A percentile compares a stretch with the other conserved stretches of the same genome.
Conservation (phyloP, 2,329 filamentous ascomycete genomes). For the Fusarium falciforme region DNA sequence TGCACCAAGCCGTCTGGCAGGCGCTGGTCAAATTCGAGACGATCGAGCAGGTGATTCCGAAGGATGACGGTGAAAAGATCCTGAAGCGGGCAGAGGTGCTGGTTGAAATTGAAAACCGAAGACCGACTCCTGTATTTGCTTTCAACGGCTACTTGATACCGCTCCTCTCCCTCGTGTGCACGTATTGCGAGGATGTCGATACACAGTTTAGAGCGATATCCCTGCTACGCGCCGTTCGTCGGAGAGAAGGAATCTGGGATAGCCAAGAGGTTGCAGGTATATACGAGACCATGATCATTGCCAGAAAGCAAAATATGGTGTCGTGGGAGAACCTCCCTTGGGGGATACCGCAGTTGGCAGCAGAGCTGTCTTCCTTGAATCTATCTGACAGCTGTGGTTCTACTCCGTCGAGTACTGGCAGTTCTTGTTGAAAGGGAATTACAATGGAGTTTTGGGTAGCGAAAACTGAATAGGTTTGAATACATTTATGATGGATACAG, state of each 20-base stretch:
- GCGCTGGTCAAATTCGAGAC: background rate
- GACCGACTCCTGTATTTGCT: conserved; percentile 17
- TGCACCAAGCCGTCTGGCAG: conserved; percentile 10
- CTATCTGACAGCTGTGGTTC: background rate
- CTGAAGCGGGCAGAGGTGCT: conserved; percentile 15
- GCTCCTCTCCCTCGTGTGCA: conserved; percentile 25
- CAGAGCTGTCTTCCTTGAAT: background rate
- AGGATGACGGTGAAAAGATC: conserved; percentile 8
- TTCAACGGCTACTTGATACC: conserved; percentile 29
- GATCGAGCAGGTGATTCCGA: background rate
- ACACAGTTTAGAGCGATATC: conserved; percentile 17
- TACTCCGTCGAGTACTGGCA: background rate
- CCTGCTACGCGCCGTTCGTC: conserved; percentile 18
- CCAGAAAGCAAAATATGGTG: background rate
- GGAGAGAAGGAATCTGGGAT: conserved; percentile 40
- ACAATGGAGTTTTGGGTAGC: background rate
- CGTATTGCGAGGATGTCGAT: conserved; percentile 8
- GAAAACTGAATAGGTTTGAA: background rate
- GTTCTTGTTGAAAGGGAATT: background rate
- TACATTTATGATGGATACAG: background rate
- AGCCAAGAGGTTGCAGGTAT: conserved; percentile 35
- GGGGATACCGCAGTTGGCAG: background rate
- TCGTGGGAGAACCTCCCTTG: background rate
- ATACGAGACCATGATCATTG: conserved; percentile 22
- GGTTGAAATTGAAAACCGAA: background rate